These are phyloP conservation scores for Collybia mongolica DNA, from an alignment of 768 basidiomycete species.

Conservation along the genomic window DNA sequence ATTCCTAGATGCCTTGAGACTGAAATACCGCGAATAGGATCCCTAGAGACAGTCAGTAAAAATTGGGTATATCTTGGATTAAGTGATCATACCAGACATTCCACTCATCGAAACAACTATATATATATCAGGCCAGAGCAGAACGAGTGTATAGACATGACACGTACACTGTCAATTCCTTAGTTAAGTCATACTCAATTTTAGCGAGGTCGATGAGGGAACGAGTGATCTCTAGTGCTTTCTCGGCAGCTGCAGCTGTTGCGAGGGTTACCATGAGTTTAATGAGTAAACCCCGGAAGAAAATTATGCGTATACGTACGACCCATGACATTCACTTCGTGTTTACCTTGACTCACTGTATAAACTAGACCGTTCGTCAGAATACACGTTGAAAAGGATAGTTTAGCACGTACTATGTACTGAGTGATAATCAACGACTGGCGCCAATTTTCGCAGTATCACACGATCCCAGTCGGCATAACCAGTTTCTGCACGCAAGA, in stretches of 20 bases:
- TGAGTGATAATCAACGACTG: slow-evolving; percentile 51
- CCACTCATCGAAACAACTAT: slow-evolving; percentile 55
- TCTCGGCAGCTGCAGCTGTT: slow-evolving; percentile 48
- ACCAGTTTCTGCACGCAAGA: slow-evolving; percentile 31
- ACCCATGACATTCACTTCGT: slow-evolving; percentile 54
- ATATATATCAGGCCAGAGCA: neutral
- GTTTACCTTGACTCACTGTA: slow-evolving; percentile 39
- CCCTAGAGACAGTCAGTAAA: slow-evolving; percentile 21
- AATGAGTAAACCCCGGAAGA: neutral
- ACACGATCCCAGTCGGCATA: slow-evolving; percentile 43
- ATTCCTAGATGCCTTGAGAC: neutral
- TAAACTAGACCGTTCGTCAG: slow-evolving; percentile 27
- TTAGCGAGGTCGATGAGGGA: slow-evolving; percentile 52
- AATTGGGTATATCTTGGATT: neutral
- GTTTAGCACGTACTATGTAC: slow-evolving; percentile 31
- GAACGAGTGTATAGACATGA: neutral
- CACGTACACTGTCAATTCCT: slow-evolving; percentile 36
- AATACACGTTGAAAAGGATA: neutral
- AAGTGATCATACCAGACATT: slow-evolving; percentile 41
- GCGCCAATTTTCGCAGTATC: slow-evolving; percentile 36
- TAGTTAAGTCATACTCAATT: slow-evolving; percentile 34
- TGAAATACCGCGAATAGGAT: slow-evolving; percentile 39
- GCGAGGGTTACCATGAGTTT: too few relatives aligned
- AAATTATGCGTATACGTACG: slow-evolving; percentile 25
- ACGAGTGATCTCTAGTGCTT: slow-evolving; percentile 48